These are phyloP conservation scores for Russula foetens DNA, from an alignment of 768 basidiomycete genomes.

Conservation along the genomic window DNA sequence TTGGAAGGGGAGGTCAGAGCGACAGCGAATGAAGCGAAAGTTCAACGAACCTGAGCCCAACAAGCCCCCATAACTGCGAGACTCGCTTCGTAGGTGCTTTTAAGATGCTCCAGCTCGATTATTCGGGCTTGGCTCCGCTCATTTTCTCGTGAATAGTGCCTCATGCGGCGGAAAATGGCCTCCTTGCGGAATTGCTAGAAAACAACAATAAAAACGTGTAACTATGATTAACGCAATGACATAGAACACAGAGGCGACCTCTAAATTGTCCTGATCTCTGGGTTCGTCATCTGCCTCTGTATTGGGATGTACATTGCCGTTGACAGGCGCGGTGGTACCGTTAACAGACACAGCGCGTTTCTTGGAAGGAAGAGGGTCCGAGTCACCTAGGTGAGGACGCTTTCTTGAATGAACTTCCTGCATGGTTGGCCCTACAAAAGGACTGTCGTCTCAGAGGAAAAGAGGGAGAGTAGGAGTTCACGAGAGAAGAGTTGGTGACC, in stretches of 20 bases:
- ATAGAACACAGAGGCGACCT: conserved; percentile 38
- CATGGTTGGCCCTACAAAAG: background rate
- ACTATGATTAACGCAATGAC: conserved; percentile 10
- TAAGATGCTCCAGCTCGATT: conserved; percentile 56
- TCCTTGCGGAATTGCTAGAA: conserved; percentile 75
- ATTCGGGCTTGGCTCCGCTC: conserved; percentile 55
- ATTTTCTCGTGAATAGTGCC: conserved; percentile 69
- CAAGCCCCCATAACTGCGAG: conserved; percentile 68
- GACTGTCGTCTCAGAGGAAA: background rate
- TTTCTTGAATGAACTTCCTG: conserved; percentile 20
- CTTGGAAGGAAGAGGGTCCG: conserved; percentile 22
- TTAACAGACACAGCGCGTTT: conserved; percentile 24
- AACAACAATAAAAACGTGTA: background rate
- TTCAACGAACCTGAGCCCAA: conserved; percentile 62
- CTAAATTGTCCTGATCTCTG: conserved; percentile 41
- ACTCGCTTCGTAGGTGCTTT: conserved; percentile 59
- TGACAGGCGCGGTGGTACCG: conserved; percentile 21
- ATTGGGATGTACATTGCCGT: conserved; percentile 20
- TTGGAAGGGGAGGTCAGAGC: conserved; percentile 24
- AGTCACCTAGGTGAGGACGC: conserved; percentile 19
- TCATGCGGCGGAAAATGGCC: conserved; percentile 80
- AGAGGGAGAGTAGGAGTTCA: background rate
- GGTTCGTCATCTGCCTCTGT: conserved; percentile 21
- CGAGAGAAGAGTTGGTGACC: background rate
- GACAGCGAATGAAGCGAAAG: background rate